These are phyloP conservation scores for Karstenula rhodostoma DNA, from an alignment of 2,329 filamentous ascomycete species.

Conservation along the genomic window DNA sequence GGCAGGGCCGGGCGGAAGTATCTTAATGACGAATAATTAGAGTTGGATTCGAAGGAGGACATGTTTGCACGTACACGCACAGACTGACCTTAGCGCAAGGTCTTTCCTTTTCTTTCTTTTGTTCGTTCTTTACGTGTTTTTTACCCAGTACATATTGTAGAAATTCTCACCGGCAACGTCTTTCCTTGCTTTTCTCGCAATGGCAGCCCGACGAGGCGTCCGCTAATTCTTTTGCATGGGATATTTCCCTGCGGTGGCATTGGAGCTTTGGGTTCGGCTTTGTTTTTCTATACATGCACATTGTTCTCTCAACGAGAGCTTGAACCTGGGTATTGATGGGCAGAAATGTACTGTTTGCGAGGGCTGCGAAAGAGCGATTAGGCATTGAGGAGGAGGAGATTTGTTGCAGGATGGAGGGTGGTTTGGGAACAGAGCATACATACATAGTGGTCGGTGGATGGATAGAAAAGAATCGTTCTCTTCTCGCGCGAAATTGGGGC, in stretches of 20 bases:
- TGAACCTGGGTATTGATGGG: conserved; percentile 27
- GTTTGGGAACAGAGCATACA: conserved; percentile 12
- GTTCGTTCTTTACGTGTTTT: conserved; percentile 39
- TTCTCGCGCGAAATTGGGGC: conserved; percentile 3
- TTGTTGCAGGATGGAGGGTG: conserved; percentile 4
- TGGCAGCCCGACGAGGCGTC: conserved; percentile 36
- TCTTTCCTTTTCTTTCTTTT: conserved; percentile 36
- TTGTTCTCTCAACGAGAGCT: conserved; percentile 20
- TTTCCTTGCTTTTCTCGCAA: conserved; percentile 22
- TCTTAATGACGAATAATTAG: conserved; percentile 51
- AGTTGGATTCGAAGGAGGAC: conserved; percentile 37
- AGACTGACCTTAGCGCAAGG: conserved; percentile 32
- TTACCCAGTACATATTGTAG: conserved; percentile 50
- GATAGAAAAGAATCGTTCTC: conserved; percentile 16
- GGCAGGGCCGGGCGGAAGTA: conserved; percentile 17
- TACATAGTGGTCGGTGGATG: conserved; percentile 13
- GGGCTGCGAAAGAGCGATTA: conserved; percentile 17
- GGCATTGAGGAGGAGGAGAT: conserved; percentile 13
- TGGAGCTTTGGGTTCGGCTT: conserved; percentile 30
- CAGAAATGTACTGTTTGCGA: conserved; percentile 40
- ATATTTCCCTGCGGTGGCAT: conserved; percentile 31
- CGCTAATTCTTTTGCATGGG: conserved; percentile 50
- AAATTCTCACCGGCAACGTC: conserved; percentile 42
- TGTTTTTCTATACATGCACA: conserved; percentile 49
- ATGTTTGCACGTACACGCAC: conserved; percentile 45